A percentile compares a stretch with the other conserved stretches of the same genome.
Evolutionary conservation across 1,139 yeast species (phyloP).

Genomic region (Candida neerlandica): DNA sequence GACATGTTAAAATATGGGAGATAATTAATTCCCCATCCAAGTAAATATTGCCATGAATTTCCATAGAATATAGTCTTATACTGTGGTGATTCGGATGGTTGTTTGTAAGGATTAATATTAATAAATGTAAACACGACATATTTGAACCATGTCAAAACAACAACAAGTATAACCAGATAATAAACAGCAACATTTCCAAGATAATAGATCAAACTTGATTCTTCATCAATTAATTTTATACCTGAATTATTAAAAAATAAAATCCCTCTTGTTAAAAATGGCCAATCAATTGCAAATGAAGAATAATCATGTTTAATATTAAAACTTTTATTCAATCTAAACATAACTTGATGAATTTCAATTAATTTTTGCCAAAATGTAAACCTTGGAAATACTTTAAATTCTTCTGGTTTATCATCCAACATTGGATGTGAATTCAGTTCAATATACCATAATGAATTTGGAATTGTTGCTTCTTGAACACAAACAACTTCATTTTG

Average conservation of each 20-base stretch:
- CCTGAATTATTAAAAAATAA: conserved; percentile 27
- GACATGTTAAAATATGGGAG: conserved; percentile 36
- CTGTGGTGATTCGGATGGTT: conserved; percentile 14
- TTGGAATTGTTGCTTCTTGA: conserved; percentile 58
- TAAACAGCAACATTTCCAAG: conserved; percentile 42
- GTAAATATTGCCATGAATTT: conserved; percentile 26
- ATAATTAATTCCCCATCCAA: conserved; percentile 42
- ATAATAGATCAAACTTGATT: conserved; percentile 35
- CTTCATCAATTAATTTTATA: conserved; percentile 22
- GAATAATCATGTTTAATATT: conserved; percentile 30
- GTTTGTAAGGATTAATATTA: conserved; percentile 38
- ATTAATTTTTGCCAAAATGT: conserved; percentile 32
- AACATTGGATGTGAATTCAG: conserved; percentile 55
- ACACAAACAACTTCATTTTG: conserved; percentile 82
- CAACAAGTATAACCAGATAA: conserved; percentile 26
- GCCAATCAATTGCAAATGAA: conserved; percentile 44
- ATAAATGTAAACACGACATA: conserved; percentile 24
- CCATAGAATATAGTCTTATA: conserved; percentile 23
- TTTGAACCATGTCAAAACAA: conserved; percentile 23
- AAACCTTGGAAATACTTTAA: conserved; percentile 25
- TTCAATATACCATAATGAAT: conserved; percentile 70
- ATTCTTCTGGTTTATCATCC: conserved; percentile 23
- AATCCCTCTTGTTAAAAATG: conserved; percentile 37
- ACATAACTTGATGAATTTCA: conserved; percentile 42
- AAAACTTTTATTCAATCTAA: conserved; percentile 29